Base-by-base conservation (phyloP, 768 basidiomycete genomes). In the Tylopilus vinaceipallidus region DNA sequence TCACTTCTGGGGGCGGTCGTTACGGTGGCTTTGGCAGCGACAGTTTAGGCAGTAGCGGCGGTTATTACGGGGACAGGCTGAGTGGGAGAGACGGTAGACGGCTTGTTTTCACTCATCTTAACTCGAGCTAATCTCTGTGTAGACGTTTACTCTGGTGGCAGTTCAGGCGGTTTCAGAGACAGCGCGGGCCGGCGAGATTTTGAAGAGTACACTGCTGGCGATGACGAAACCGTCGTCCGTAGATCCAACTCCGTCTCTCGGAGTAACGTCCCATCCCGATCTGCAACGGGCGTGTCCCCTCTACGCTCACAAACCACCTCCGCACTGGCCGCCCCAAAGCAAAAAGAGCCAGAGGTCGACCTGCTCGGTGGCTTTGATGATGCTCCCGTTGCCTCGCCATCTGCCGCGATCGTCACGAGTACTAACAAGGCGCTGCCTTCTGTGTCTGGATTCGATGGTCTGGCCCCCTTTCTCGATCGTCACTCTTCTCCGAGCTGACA, bases 151-250 rank as follows among this genome's bases (percentile, higher is more conserved):
- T 70, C 71, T 17, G 64, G 64, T 36, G 73, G 78, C 4, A 73
- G 75, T 37, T 75, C 80, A 34, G 74, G 76, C 47, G 77, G 77
- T 2, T 90, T 87, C 70, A 74, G 79, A 43, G 88, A 91, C 53
- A 73, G 69, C 27, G 66, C 68, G 8, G 68, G 81, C 34, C 71
- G 81, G 14, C 73, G 75, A 47, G 79, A 80, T 22, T 98, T 83
- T 56, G 95, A 98, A 60, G 95, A 98, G 66, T 99, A 99, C 67
- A 90, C 95, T 56, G 97, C 95, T 12, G 95, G 95, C 2, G 92
- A 92, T 50, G 95, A 98, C 52, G 93, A 95, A n/a, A 68, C 63
- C 34, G 67, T 58, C 50, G 62, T 36, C 53, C 71, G 63, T 53
- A 76, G 67, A 45, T 74, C 67, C 52, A 73, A 71, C 38, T 73